Base-by-base conservation (phyloP, 805 yeast species). In the Ogataea chonburiensis region DNA sequence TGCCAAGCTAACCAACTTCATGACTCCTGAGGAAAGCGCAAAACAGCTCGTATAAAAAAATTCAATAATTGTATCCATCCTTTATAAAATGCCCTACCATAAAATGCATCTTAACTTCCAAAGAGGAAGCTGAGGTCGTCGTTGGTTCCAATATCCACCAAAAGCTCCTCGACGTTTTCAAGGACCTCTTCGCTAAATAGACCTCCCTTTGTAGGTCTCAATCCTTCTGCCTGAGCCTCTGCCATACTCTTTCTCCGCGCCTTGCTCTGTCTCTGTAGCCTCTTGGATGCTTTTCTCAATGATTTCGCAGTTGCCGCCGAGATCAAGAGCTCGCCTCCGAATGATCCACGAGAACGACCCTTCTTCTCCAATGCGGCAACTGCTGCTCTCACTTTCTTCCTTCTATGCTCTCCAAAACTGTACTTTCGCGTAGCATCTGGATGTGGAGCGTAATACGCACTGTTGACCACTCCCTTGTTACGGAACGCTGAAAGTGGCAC, bases 401-500 rank as follows among this genome's bases (percentile, higher is more conserved):
- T 24, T 20, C 44, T 45, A 10, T 38, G 39, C 17, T 51, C 56
- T 21, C 44, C 42, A 32, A 53, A 55, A 2, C 57, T 47, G 27
- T 50, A 56, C 42, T 46, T 50, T 21, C 56, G 37, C 9, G 56
- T 44, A 12, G 52, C 49, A 28, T 43, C 47, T 10, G 42, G 38
- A 31, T 43, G 44, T 8, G 45, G 36, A 22, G 43, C 23, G 28
- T 38, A 38, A 12, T 41, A 43, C 11, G 44, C 40, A 23, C 47
- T 48, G 26, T 52, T 48, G 11, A 60, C 43, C 12, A 75, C 60
- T 9, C 84, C 83, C 53, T 87, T 82, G 62, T 87, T 89, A 54
- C 98, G 69, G 59, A 91, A 91, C 1, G 97, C 97, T 2, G 94
- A 85, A 25, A 89, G 63, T 3, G 97, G 97, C 7, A 87, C 79